Evolutionary conservation across 164 flowering plant species (phyloP), one percentile per base, ranked within the genome.

Genomic region (Vitis cinerea): DNA sequence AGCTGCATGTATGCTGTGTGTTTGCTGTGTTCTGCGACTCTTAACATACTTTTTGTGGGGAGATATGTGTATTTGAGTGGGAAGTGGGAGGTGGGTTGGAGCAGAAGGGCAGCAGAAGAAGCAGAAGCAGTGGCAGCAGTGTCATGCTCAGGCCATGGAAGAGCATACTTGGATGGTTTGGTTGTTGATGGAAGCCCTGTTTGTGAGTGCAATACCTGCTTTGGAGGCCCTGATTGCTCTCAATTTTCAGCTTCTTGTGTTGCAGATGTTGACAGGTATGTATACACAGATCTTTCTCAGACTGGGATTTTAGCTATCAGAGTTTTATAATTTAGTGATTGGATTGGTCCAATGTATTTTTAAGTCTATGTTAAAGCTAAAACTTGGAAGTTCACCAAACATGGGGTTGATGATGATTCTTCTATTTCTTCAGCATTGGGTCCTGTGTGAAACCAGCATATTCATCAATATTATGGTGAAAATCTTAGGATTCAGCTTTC

Each of bases 71-170:
- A 57, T 27, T 8, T 27, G 37, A 14, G 44, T 27, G 13, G 29
- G 14, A 19, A 59, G 37, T 27, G 37, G 61, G 29, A 16, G 69
- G 29, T 53, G 49, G 44, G 69, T 16, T 66, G 69, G 69, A 66
- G 68, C 69, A 58, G 14, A 59, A 63, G 23, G 6, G 71, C 82
- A 1, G 82, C 82, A 9, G 73, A 2, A 44, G 79, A 78, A 49
- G 82, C 82, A 9, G 85, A 78, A 58, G 68, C 62, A 9, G 80
- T 78, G 30, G 85, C 85, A 9, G 10, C 75, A 2, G 8, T 72
- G 3, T 16, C 73, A 0, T 80, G 85, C 44, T 83, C 85, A 0
- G 83, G 80, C 13, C 80, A 83, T 72, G 83, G 85, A 16, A 57
- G 66, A 16, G 85, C 85, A n/a, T 83, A 15, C 62, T 44, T 82